Conservation (phyloP, 2,329 filamentous ascomycete species). For the Colletotrichum orchidophilum region DNA sequence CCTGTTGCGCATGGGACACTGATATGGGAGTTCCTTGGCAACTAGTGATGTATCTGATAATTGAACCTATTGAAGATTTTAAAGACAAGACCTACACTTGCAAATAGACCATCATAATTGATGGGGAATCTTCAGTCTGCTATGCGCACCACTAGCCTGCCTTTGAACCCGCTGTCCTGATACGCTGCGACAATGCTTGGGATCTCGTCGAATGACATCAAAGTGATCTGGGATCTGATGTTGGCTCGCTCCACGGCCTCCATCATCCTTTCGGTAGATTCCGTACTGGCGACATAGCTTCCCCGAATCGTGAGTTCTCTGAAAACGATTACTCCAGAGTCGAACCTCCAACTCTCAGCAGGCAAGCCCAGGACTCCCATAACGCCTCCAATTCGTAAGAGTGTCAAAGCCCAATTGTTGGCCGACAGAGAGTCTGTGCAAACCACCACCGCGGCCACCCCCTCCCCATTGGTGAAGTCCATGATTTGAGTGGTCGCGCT, state of each 20-base stretch:
- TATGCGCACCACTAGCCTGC: slow-evolving; percentile 42
- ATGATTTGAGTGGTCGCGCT: slow-evolving; percentile 36
- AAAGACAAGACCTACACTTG: neutral
- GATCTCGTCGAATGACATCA: slow-evolving; percentile 39
- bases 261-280: slow-evolving; percentile 44
- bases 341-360: slow-evolving; percentile 43
- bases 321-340: slow-evolving; percentile 42
- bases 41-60: too few species aligned
- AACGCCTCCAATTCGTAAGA: slow-evolving; percentile 41
- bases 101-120: neutral
- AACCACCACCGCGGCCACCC: slow-evolving; percentile 42
- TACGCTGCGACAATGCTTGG: slow-evolving; percentile 41
- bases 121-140: neutral
- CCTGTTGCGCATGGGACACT: too few species aligned
- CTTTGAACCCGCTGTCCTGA: slow-evolving; percentile 40
- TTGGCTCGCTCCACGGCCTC: slow-evolving; percentile 37
- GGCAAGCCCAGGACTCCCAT: slow-evolving; percentile 44
- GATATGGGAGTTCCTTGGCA: too few species aligned
- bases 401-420: slow-evolving; percentile 42
- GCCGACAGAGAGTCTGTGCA: slow-evolving; percentile 44
- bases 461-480: slow-evolving; percentile 42
- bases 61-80: too few species aligned
- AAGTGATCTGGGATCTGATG: slow-evolving; percentile 41
- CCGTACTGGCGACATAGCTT: slow-evolving; percentile 43
- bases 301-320: slow-evolving; percentile 43